Conservation (phyloP, 169 alveolate species). For the Theileria annulata region DNA sequence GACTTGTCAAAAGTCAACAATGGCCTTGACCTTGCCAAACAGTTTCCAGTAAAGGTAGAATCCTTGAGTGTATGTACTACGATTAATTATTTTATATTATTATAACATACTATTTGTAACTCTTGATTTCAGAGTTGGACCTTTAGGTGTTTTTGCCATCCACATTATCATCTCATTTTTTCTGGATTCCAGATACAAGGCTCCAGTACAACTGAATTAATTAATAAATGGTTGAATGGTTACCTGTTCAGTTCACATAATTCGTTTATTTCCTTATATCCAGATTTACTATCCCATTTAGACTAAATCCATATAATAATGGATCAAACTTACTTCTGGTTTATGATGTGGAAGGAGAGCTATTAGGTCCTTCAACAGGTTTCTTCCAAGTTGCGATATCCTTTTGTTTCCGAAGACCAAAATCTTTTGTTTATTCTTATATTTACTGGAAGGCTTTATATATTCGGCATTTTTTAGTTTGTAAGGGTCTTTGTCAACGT, state of each 20-base stretch:
- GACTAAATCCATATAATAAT: slow-evolving; percentile 53
- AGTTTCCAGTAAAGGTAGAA: slow-evolving; percentile 92
- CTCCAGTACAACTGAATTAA: slow-evolving; percentile 83
- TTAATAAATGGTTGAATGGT: neutral
- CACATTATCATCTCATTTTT: slow-evolving; percentile 89
- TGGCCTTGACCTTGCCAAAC: slow-evolving; percentile 92
- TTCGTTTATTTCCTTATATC: slow-evolving; percentile 79
- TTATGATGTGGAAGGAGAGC: slow-evolving; percentile 96
- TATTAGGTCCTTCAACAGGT: slow-evolving; percentile 91
- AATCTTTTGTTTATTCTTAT: slow-evolving; percentile 94
- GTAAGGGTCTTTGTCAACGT: slow-evolving; percentile 81
- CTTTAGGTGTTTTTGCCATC: slow-evolving; percentile 92
- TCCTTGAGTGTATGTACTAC: slow-evolving; percentile 88
- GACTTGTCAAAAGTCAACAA: slow-evolving; percentile 89
- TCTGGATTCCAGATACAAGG: slow-evolving; percentile 89
- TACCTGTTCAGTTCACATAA: slow-evolving; percentile 75
- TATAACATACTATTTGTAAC: slow-evolving; percentile 79
- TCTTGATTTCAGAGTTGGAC: slow-evolving; percentile 93
- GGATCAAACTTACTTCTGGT: slow-evolving; percentile 84
- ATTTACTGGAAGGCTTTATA: slow-evolving; percentile 80
- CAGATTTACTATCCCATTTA: slow-evolving; percentile 86
- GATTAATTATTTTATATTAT: slow-evolving; percentile 7
- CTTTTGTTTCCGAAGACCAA: slow-evolving; percentile 94
- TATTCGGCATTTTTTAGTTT: slow-evolving; percentile 83
- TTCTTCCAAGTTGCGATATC: slow-evolving; percentile 89